Percentiles rank a stretch among this genome's conserved stretches.
Evolutionary conservation across 2,329 filamentous ascomycete genomes (phyloP).

Genomic region (Spiromastix sp.): DNA sequence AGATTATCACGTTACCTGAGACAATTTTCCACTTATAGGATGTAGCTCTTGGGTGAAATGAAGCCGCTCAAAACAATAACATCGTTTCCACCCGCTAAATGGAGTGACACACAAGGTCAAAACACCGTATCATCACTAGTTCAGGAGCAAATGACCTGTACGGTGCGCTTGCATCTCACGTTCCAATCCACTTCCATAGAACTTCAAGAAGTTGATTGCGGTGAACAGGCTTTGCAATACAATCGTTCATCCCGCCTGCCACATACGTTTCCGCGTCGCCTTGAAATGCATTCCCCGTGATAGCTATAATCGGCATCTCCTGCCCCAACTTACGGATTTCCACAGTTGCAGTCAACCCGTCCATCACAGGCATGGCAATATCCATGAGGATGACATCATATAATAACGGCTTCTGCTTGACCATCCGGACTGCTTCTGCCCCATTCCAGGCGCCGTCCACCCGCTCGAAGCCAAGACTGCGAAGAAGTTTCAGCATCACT

Average conservation of each 20-base stretch:
- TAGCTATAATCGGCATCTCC: conserved; percentile 42
- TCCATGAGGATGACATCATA: conserved; percentile 40
- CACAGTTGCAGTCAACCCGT: conserved; percentile 35
- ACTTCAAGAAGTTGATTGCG: conserved; percentile 37
- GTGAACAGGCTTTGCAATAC: conserved; percentile 46
- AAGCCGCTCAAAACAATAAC: no score
- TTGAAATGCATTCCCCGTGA: conserved; percentile 47
- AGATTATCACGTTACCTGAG: no score
- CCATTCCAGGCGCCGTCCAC: conserved; percentile 36
- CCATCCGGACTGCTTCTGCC: conserved; percentile 31
- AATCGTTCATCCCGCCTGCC: conserved; percentile 46
- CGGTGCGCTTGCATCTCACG: no score
- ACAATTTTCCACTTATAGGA: no score
- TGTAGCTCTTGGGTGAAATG: no score
- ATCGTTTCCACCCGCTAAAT: no score
- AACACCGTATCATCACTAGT: no score
- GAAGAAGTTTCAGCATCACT: conserved; percentile 29
- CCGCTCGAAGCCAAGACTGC: conserved; percentile 31
- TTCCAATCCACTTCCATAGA: no score
- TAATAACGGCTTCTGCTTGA: conserved; percentile 31
- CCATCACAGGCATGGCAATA: conserved; percentile 38
- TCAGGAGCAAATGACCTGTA: no score
- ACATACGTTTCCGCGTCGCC: conserved; percentile 45
- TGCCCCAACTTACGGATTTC: conserved; percentile 29
- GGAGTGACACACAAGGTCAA: no score